Base-by-base conservation (phyloP, 2,329 filamentous ascomycete genomes). In the Gaeumannomyces tritici region DNA sequence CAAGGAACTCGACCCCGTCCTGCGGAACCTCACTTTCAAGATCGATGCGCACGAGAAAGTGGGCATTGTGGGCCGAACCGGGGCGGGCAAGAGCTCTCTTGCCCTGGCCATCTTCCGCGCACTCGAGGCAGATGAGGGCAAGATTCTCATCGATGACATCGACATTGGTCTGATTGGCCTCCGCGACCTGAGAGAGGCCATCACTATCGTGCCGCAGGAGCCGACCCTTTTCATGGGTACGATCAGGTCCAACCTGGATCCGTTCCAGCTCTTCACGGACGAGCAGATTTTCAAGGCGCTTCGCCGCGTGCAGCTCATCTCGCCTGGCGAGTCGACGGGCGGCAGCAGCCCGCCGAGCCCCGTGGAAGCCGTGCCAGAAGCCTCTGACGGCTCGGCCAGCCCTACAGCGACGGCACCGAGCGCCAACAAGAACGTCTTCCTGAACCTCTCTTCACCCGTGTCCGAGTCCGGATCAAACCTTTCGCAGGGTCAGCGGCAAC, bases 141-240 rank as follows among this genome's bases (percentile, higher is more conserved):
- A 89, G 73, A 96, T 99, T 65, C 71, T 96, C 26, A 91, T 99
- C 62, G 95, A 99, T 68, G 89, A 88, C 65, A 78, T 99, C n/a
- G 91, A 98, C 70, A 91, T 98, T 70, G 88, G 91, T 60, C 79
- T 82, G 65, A 97, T 99, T 66, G 95, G 95, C 8, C 83, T 99
- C n/a, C 89, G 91, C 66, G 93, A 98, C 75, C 80, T 99, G 69
- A 89, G 95, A 62, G 89, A 96, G 76, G 89, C 90, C 58, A 96
- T 99, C 69, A 97, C 96, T 0, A 98, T 99, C 75, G 95, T 99
- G 63, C 95, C 95, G 31, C 95, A 99, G 77, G 95, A 99, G 72
- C 95, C 91, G 62, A 98, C 93, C 0, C 81, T 98, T 0, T 98
- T 98, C 76, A 93, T 88, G 18, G 93, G 93, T 66, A 97, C 93